phyloP scores from a whole-genome alignment of 257 asterid genomes.

The Solanum chilense region DNA sequence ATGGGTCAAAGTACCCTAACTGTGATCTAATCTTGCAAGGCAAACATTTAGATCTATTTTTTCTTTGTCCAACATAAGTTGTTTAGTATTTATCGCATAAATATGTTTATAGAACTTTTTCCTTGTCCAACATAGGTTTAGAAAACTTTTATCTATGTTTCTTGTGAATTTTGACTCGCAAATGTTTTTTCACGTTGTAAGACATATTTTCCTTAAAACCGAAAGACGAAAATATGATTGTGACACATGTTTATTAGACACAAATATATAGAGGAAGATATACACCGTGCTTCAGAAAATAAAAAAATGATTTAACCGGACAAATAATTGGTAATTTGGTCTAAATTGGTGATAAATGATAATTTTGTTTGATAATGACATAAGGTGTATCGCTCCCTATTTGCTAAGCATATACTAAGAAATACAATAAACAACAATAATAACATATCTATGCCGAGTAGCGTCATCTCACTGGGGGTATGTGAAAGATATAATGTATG shows the following conservation, averaged over 20 bases:
- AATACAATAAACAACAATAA: background rate
- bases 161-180: background rate
- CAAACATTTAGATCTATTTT: background rate
- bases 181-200: fast-evolving
- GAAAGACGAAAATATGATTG: background rate
- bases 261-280: too few species aligned
- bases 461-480: too few species aligned
- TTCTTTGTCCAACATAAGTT: background rate
- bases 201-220: background rate
- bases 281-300: background rate
- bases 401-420: background rate
- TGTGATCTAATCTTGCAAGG: background rate
- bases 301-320: background rate
- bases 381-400: background rate
- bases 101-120: too few species aligned
- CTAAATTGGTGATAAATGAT: background rate
- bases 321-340: background rate
- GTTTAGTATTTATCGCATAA: background rate
- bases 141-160: background rate
- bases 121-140: background rate
- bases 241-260: background rate
- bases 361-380: background rate
- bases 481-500: background rate
- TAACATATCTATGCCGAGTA: background rate
- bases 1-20: background rate